Percentiles rank a stretch among this genome's conserved stretches.
These are phyloP conservation scores for Durotheca rogersii DNA, from an alignment of 495 filamentous ascomycete species.

Conservation along the genomic window DNA sequence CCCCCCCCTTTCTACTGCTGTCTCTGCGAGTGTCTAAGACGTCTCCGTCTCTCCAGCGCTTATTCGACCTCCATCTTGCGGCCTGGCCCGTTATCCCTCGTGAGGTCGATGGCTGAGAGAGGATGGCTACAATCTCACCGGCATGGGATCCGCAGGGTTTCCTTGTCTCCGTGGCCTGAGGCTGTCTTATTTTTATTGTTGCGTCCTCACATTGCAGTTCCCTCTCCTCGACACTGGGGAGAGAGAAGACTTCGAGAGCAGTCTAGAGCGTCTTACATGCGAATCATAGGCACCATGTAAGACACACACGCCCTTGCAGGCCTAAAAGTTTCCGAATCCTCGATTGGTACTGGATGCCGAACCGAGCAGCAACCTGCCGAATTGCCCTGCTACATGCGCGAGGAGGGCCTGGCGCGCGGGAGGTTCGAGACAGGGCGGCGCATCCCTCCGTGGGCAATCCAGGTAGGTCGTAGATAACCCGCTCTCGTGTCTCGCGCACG, in stretches of 20 bases:
- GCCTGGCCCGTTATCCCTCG: background rate
- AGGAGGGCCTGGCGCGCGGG: constrained; percentile 2
- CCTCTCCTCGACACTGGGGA: background rate
- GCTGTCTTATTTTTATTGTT: constrained; percentile 9
- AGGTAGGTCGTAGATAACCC: too few species aligned
- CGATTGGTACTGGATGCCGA: background rate
- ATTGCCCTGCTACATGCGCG: too few species aligned
- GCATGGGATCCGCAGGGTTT: background rate
- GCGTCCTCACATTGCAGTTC: constrained; percentile 3
- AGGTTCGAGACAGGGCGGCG: background rate
- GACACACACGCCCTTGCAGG: constrained; percentile 6
- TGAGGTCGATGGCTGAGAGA: background rate
- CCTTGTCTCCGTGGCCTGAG: too few species aligned
- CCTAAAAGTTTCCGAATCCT: constrained; percentile 1
- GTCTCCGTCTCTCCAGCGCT: too few species aligned
- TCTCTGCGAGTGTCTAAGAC: too few species aligned
- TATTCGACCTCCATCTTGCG: background rate
- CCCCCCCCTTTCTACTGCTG: too few species aligned
- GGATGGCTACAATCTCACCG: background rate
- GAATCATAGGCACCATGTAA: constrained; percentile 1
- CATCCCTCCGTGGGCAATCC: too few species aligned
- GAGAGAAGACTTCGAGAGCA: constrained; percentile 2
- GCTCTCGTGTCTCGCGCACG: too few species aligned
- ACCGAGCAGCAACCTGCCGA: constrained; percentile 2
- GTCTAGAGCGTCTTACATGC: constrained; percentile 10